These are phyloP conservation scores for Penicillium lividum DNA, from an alignment of 495 filamentous ascomycete genomes.

Conservation along the genomic window DNA sequence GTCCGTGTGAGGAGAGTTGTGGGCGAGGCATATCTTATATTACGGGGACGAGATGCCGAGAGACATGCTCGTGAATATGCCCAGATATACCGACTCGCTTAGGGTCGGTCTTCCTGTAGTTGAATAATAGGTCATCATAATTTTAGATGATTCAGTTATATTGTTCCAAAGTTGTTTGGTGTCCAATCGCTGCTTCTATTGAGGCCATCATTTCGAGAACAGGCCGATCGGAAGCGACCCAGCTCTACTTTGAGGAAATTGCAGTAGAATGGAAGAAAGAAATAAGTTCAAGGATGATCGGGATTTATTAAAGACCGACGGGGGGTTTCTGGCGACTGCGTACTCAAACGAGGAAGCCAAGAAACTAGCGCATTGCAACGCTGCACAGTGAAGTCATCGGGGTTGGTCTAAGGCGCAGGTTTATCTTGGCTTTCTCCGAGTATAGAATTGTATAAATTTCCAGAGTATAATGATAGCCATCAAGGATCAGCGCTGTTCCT, in stretches of 20 bases:
- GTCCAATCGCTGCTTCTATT: neutral
- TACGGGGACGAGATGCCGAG: neutral
- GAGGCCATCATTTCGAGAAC: too few relatives aligned
- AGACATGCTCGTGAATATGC: neutral
- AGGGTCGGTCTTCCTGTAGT: conserved; percentile 4
- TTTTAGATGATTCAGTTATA: neutral
- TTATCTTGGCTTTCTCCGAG: neutral
- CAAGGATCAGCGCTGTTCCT: neutral
- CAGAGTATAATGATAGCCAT: neutral
- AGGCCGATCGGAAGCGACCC: neutral
- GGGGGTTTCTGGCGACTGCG: conserved; percentile 7
- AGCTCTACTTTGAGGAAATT: neutral
- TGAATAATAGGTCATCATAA: neutral
- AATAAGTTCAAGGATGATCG: neutral
- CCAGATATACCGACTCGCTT: conserved; percentile 10
- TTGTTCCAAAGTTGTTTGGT: neutral
- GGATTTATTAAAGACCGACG: neutral
- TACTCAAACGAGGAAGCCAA: conserved; percentile 21
- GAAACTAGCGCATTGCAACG: conserved; percentile 17
- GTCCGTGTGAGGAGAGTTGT: neutral
- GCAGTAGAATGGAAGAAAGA: neutral
- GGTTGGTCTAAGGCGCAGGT: neutral
- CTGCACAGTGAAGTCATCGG: conserved; percentile 3
- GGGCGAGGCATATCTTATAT: neutral
- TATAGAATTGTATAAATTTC: neutral